phyloP scores from a whole-genome alignment of 2,329 filamentous ascomycete species.

The Fusarium sulawesiense region DNA sequence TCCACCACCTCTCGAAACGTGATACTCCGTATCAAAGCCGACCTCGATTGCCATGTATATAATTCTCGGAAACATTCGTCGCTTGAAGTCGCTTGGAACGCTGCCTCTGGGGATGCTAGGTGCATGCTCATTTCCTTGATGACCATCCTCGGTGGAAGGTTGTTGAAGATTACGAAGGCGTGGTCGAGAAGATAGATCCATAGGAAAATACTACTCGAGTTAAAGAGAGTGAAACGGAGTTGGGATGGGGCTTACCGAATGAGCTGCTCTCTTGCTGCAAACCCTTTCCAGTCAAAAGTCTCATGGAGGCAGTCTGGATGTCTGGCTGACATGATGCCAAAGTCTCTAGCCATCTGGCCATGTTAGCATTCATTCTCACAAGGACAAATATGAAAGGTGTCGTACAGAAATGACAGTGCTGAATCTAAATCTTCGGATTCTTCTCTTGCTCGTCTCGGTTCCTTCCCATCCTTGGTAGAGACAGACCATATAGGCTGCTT shows the following conservation, averaged over 20 bases:
- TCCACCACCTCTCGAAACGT: neutral
- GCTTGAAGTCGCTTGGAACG: neutral
- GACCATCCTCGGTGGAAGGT: neutral
- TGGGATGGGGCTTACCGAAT: neutral
- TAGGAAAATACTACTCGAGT: neutral
- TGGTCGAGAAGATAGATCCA: constrained; percentile 3
- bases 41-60: neutral
- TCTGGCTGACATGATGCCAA: neutral
- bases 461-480: constrained; percentile 9
- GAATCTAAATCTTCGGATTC: neutral
- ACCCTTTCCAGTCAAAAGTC: neutral
- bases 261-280: constrained; percentile 3
- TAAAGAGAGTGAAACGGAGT: no score
- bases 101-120: neutral
- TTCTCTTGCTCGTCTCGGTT: neutral
- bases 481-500: constrained; percentile 1
- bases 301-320: neutral
- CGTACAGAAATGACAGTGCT: neutral
- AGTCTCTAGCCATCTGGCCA: neutral
- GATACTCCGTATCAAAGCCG: rapidly evolving
- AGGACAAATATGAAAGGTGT: no score
- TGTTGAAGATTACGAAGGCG: constrained; percentile 5
- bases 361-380: neutral
- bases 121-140: constrained; percentile 12
- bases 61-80: neutral